A percentile compares a stretch with the other conserved stretches of the same genome.
Evolutionary conservation across 2,329 filamentous ascomycete genomes (phyloP).

Genomic region (Parastagonospora avenae): DNA sequence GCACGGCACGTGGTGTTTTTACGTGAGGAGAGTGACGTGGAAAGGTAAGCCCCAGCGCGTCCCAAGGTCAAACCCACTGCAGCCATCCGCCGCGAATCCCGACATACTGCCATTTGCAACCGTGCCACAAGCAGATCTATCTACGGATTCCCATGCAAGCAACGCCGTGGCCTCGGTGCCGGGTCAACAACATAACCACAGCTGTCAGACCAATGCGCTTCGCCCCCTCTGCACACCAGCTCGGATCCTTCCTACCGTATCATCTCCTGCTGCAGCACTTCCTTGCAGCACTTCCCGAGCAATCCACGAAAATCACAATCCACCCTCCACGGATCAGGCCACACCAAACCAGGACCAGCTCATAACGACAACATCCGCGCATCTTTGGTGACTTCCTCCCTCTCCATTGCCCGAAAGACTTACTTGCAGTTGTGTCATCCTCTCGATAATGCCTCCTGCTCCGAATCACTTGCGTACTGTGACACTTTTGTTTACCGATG

Average conservation of each 20-base stretch:
- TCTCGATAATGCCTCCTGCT: neutral
- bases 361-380: too few relatives aligned
- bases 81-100: neutral
- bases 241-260: too few relatives aligned
- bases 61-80: constrained; percentile 5
- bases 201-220: too few relatives aligned
- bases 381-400: too few relatives aligned
- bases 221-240: too few relatives aligned
- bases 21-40: constrained; percentile 13
- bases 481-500: neutral
- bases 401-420: too few relatives aligned
- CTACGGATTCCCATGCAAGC: neutral
- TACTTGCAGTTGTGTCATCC: neutral
- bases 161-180: neutral
- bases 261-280: too few relatives aligned
- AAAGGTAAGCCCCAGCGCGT: constrained; percentile 18
- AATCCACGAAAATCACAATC: too few relatives aligned
- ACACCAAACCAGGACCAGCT: too few relatives aligned
- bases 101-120: neutral
- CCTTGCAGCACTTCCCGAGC: too few relatives aligned
- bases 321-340: too few relatives aligned
- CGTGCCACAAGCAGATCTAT: neutral
- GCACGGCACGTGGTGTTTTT: constrained; percentile 13
- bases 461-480: neutral
- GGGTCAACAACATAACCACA: neutral